These are phyloP conservation scores for Aspergillus costaricaensis DNA, from an alignment of 2,329 filamentous ascomycete genomes.

Conservation along the genomic window DNA sequence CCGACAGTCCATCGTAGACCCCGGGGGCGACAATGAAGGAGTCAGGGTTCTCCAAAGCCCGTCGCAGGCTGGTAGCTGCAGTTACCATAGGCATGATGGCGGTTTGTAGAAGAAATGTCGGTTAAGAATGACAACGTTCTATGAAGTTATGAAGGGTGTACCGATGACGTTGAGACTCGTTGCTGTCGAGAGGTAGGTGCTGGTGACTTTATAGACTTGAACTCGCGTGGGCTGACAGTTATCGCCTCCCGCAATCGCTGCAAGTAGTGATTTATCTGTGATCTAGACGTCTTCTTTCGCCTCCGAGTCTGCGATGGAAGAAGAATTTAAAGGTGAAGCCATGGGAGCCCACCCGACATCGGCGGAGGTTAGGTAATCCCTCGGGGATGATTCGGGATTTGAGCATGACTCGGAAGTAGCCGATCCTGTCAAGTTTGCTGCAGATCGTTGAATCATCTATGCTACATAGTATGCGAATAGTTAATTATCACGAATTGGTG, in stretches of 20 bases:
- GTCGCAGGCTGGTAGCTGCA: slow-evolving; percentile 36
- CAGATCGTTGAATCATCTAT: background rate
- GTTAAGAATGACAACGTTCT: background rate
- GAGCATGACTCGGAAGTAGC: background rate
- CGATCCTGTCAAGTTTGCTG: background rate
- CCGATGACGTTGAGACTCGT: background rate
- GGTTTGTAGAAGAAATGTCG: slow-evolving; percentile 5
- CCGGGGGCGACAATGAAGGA: slow-evolving; percentile 50
- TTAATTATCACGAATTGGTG: no score
- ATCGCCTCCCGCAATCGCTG: background rate
- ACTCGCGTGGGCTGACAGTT: background rate
- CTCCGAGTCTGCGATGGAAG: background rate
- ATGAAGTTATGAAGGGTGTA: background rate
- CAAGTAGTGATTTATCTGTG: background rate
- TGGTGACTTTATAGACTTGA: background rate
- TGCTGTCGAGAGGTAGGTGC: background rate
- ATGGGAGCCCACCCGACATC: slow-evolving; percentile 7
- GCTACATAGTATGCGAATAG: background rate
- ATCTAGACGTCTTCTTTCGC: background rate
- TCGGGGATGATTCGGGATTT: slow-evolving; percentile 12
- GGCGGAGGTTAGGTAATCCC: slow-evolving; percentile 7
- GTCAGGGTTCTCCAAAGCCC: slow-evolving; percentile 34
- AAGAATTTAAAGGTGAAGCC: background rate
- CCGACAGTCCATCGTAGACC: slow-evolving; percentile 55
- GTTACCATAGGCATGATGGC: slow-evolving; percentile 27